Base-by-base conservation (phyloP, 2,329 filamentous ascomycete genomes). In the Fusarium anthophilum region DNA sequence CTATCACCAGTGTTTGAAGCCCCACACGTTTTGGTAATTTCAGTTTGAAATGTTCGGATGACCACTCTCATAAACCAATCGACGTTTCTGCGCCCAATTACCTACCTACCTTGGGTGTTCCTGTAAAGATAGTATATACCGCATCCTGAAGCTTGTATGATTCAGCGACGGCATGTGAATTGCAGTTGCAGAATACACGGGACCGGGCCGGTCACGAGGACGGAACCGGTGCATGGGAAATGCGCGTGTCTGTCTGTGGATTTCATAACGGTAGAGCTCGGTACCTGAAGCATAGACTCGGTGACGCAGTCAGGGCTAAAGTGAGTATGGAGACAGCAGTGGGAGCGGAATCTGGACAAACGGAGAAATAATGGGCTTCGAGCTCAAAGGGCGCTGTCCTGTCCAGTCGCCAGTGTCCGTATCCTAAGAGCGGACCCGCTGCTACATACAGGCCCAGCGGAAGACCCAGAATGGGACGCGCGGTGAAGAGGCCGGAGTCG, bases 121-220 rank as follows among this genome's bases (percentile, higher is more conserved):
- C 17, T 44, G 20, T 32, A 22, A 26, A 47, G 38, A 53, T 55
- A 47, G 47, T 32, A 45, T 26, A 64, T 58, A 24, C 39, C 44
- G 41, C 38, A 59, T 50, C 30, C 53, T 44, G 28, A 56, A 51
- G 43, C 43, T 62, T 69, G 44, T 26, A 22, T 53, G 50, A 58
- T 45, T 50, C 51, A 59, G 24, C 47, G 28, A 45, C 45, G 28
- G 50, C 35, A 35, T 37, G 44, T 41, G 45, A 55, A 39, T 53
- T 59, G 24, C 18, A 26, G 56, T 30, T 65, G 30, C 26, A 45
- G 41, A 28, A 38, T 59, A 47, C 53, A 68, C 70, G 65, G 73
- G 69, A 73, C 76, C 76, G 74, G 76, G 61, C 76, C 76, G 76
- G 76, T 76, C 64, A 76, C 65, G 66, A 51, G 69, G 64, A 73